A percentile compares a stretch with the other conserved stretches of the same genome.
phyloP scores from a whole-genome alignment of 805 yeast species.

The Kazachstania kunashirensis region DNA sequence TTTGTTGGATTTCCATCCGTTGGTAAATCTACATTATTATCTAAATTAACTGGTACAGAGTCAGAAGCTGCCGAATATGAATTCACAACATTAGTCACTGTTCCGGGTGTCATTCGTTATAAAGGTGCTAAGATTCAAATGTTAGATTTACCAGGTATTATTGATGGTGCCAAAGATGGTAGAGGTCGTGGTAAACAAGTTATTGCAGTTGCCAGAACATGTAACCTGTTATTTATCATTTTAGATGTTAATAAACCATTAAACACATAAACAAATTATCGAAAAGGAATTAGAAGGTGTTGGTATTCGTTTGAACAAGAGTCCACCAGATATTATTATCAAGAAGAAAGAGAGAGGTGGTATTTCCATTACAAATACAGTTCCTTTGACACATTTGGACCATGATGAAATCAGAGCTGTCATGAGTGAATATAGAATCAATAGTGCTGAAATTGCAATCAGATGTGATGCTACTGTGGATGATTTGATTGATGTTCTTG shows the following conservation, averaged over 20 bases:
- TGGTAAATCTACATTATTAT: slow-evolving; percentile 69
- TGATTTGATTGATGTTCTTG: slow-evolving; percentile 88
- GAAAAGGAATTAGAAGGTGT: slow-evolving; percentile 96
- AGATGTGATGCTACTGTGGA: slow-evolving; percentile 98
- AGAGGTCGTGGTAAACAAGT: slow-evolving; percentile 93
- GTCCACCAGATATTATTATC: slow-evolving; percentile 86
- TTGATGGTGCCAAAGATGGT: slow-evolving; percentile 88
- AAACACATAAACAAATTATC: slow-evolving; percentile 84
- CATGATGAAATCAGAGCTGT: slow-evolving; percentile 93
- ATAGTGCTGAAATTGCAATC: slow-evolving; percentile 92
- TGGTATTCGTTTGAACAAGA: slow-evolving; percentile 86
- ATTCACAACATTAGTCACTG: slow-evolving; percentile 94
- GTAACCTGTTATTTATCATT: slow-evolving; percentile 85
- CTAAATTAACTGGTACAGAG: slow-evolving; percentile 88
- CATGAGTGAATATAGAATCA: slow-evolving; percentile 88
- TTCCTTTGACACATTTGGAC: slow-evolving; percentile 83
- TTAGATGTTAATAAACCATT: slow-evolving; percentile 94
- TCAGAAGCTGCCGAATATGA: slow-evolving; percentile 98
- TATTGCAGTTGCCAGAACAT: slow-evolving; percentile 97
- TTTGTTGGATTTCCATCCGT: slow-evolving; percentile 98
- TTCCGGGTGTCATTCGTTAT: slow-evolving; percentile 91
- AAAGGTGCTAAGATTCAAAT: slow-evolving; percentile 97
- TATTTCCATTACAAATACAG: slow-evolving; percentile 84
- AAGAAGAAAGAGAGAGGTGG: slow-evolving; percentile 96
- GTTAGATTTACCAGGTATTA: slow-evolving; percentile 84